Conservation (phyloP, 371 early-diverging fungal species). For the Zancudomyces culisetae region DNA sequence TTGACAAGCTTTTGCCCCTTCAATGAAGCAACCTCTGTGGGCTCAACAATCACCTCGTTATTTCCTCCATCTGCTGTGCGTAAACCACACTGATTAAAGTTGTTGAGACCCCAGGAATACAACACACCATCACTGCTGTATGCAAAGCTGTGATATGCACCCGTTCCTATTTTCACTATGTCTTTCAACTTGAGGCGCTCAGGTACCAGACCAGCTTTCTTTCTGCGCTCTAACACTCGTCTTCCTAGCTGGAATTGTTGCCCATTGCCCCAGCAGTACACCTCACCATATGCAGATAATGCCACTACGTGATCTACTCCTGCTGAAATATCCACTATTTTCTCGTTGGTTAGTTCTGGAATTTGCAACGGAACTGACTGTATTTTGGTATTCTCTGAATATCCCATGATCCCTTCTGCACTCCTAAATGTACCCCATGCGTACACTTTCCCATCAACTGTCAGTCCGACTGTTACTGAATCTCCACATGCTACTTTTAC, state of each 20-base stretch:
- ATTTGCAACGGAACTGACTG: conserved; percentile 45
- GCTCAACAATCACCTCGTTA: conserved; percentile 23
- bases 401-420: conserved; percentile 48
- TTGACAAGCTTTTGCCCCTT: conserved; percentile 23
- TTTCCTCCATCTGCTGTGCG: conserved; percentile 25
- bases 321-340: conserved; percentile 57
- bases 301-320: conserved; percentile 88
- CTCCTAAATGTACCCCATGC: conserved; percentile 89
- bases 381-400: conserved; percentile 35
- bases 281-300: conserved; percentile 43
- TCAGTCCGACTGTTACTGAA: conserved; percentile 76
- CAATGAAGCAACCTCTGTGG: conserved; percentile 32
- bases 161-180: conserved; percentile 51
- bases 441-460: conserved; percentile 67
- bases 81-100: conserved; percentile 77
- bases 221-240: conserved; percentile 44
- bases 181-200: conserved; percentile 31
- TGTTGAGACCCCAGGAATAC: conserved; percentile 89
- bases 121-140: conserved; percentile 30
- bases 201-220: conserved; percentile 35
- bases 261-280: conserved; percentile 90
- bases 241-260: conserved; percentile 88
- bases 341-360: conserved; percentile 18
- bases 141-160: conserved; percentile 75
- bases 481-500: conserved; percentile 86